Conservation (phyloP, 345 rosid species). For the Eucalyptus regnans region DNA sequence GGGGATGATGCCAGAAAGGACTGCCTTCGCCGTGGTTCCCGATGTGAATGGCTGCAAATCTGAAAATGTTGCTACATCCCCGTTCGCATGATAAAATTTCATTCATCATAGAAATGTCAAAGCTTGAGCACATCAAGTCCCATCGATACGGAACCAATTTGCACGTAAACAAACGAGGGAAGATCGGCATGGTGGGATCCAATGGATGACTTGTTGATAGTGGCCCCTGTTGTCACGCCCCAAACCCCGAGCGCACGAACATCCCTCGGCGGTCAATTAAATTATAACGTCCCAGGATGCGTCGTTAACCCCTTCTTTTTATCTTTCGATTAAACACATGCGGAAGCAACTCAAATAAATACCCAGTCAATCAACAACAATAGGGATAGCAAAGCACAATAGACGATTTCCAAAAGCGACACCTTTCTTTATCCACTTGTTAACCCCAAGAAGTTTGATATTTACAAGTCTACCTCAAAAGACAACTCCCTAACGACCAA, state of each 20-base stretch:
- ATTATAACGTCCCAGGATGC: accelerated
- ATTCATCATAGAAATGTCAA: not conserved
- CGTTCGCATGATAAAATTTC: not conserved
- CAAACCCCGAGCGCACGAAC: accelerated
- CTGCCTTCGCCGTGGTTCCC: not conserved
- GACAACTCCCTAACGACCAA: too few species aligned
- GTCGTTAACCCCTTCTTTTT: too few species aligned
- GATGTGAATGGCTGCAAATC: not conserved
- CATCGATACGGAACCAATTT: not conserved
- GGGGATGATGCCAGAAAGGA: not conserved
- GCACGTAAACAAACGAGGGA: not conserved
- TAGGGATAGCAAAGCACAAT: too few species aligned
- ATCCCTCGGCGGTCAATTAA: too few species aligned
- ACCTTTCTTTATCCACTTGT: too few species aligned
- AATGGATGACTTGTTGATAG: not conserved
- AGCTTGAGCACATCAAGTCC: not conserved
- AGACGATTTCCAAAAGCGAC: too few species aligned
- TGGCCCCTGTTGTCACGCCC: not conserved
- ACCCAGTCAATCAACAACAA: too few species aligned
- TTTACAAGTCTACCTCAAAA: too few species aligned
- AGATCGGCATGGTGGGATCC: not conserved
- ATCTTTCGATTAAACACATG: too few species aligned
- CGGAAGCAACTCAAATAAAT: too few species aligned
- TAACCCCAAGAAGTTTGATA: too few species aligned
- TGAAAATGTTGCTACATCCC: not conserved